A percentile compares a stretch with the other conserved stretches of the same genome.
phyloP scores from a whole-genome alignment of 2,329 filamentous ascomycete genomes.

The Pseudonectria foliicola region DNA sequence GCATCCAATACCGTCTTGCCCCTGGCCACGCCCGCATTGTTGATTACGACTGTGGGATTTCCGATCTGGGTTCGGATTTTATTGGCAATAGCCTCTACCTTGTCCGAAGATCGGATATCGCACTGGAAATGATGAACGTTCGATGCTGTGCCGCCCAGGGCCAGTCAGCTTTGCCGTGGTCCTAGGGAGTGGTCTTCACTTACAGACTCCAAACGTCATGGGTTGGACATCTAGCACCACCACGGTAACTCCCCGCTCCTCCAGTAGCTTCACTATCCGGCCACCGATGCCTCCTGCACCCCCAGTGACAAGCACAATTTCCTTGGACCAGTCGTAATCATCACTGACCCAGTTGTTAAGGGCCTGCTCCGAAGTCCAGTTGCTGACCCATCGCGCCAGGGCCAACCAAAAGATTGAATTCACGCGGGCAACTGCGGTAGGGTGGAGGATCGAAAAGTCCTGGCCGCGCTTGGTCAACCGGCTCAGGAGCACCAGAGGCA shows the following conservation, averaged over 20 bases:
- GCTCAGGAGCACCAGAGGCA: conserved; percentile 56
- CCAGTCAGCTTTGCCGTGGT: conserved; percentile 6
- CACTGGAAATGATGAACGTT: conserved; percentile 63
- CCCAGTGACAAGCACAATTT: conserved; percentile 68
- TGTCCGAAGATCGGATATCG: conserved; percentile 56
- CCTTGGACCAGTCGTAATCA: conserved; percentile 57
- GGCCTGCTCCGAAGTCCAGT: conserved; percentile 26
- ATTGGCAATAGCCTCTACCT: conserved; percentile 44
- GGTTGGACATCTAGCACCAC: conserved; percentile 65
- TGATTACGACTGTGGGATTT: conserved; percentile 62
- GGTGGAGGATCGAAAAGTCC: conserved; percentile 45
- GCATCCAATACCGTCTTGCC: conserved; percentile 55
- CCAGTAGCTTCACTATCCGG: conserved; percentile 57
- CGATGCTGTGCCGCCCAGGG: conserved; percentile 22
- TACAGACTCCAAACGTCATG: conserved; percentile 46
- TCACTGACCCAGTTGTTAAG: conserved; percentile 31
- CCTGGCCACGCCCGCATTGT: conserved; percentile 60
- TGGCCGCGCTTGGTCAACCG: conserved; percentile 57
- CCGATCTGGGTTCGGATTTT: conserved; percentile 50
- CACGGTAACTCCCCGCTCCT: conserved; percentile 57
- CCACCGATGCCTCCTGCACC: conserved; percentile 69
- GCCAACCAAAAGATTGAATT: conserved; percentile 25
- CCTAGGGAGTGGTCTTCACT: conserved; percentile 12
- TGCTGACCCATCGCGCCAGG: conserved; percentile 20
- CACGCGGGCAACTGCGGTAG: conserved; percentile 43